A percentile compares a stretch with the other conserved stretches of the same genome.
Evolutionary conservation across 2,329 filamentous ascomycete genomes (phyloP).

Genomic region (Cladophialophora carrionii): DNA sequence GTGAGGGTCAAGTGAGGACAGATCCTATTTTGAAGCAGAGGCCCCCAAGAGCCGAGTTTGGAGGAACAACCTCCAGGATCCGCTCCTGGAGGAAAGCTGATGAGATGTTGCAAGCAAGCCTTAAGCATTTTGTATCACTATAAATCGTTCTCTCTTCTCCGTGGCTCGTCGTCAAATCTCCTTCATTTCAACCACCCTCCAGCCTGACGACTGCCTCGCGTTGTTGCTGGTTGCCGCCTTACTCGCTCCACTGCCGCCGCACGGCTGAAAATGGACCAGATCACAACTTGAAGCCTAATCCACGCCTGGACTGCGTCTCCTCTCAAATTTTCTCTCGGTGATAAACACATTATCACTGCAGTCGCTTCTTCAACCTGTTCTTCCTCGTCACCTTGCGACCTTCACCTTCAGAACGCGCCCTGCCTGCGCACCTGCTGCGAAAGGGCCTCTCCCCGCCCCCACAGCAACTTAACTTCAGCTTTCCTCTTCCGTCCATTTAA

Average conservation of each 20-base stretch:
- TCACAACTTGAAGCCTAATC: not conserved
- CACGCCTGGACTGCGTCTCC: not conserved
- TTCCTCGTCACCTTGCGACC: not conserved
- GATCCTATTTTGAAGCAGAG: not conserved
- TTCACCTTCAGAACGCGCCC: not conserved
- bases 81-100: not conserved
- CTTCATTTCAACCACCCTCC: not conserved
- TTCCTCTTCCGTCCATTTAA: not conserved
- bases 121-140: not conserved
- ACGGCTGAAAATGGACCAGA: not conserved
- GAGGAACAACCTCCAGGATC: conserved; percentile 1
- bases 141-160: not conserved
- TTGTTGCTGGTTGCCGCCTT: not conserved
- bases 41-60: conserved; percentile 6
- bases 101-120: not conserved
- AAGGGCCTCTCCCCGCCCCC: not conserved
- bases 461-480: not conserved
- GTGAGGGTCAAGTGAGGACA: not conserved
- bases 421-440: not conserved
- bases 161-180: not conserved
- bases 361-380: not conserved
- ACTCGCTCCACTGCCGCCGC: not conserved
- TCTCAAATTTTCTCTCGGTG: not conserved
- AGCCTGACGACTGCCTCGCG: not conserved
- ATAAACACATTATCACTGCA: not conserved